phyloP scores from a whole-genome alignment of 202 grass and related monocot genomes.

The Dendrocalamus latiflorus region DNA sequence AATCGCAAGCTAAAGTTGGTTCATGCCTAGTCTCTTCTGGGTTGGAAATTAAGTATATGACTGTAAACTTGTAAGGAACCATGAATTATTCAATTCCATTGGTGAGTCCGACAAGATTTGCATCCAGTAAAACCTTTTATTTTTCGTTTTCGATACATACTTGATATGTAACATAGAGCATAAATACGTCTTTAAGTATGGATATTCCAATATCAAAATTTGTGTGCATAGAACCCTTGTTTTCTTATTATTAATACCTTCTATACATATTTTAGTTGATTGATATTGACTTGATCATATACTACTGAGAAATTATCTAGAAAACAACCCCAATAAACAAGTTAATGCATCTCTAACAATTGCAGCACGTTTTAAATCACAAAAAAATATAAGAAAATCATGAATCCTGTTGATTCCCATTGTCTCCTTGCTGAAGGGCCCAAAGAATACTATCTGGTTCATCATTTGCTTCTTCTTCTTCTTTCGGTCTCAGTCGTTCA shows the following conservation, averaged over 20 bases:
- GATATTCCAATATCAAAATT: not conserved
- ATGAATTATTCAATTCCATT: not conserved
- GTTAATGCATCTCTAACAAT: conserved; percentile 9
- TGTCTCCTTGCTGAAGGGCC: conserved; percentile 5
- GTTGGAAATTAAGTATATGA: not conserved
- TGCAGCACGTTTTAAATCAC: not conserved
- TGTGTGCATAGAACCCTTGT: not conserved
- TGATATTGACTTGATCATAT: not conserved
- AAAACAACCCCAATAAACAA: not conserved
- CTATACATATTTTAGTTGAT: not conserved
- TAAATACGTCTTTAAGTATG: not conserved
- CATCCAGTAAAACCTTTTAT: not conserved
- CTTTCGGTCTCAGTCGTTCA: conserved; percentile 11
- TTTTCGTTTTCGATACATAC: too few relatives aligned
- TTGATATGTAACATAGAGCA: not conserved
- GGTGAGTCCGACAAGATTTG: not conserved
- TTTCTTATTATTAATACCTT: too few relatives aligned
- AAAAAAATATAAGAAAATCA: not conserved
- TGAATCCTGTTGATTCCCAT: not conserved
- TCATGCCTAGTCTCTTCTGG: not conserved
- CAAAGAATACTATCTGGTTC: conserved; percentile 3
- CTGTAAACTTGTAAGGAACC: not conserved
- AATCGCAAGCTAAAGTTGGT: not conserved
- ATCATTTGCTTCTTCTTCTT: not conserved
- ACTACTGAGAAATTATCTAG: not conserved